phyloP scores from a whole-genome alignment of 139 green algal genomes.

The Chlamydomonas applanata region DNA sequence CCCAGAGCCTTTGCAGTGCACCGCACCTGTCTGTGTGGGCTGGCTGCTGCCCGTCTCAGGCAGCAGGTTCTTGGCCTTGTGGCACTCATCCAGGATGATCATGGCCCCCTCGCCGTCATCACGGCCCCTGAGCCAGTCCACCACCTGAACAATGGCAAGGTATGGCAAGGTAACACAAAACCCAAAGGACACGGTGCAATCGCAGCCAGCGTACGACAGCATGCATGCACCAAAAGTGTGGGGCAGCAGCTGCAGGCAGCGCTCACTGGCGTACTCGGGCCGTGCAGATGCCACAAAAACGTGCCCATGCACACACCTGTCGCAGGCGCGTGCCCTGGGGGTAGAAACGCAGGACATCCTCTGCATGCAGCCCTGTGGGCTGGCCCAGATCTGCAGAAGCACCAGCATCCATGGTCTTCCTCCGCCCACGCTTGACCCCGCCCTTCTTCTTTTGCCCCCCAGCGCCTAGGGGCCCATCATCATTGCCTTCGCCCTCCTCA shows the following conservation, averaged over 20 bases:
- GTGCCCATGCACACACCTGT: too few relatives aligned
- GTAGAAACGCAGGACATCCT: not conserved
- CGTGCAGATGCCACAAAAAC: too few relatives aligned
- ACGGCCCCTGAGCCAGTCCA: slow-evolving; percentile 61
- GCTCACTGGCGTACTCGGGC: too few relatives aligned
- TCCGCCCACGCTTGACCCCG: not conserved
- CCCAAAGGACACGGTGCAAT: too few relatives aligned
- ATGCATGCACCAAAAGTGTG: too few relatives aligned
- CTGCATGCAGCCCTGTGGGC: not conserved
- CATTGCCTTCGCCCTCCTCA: too few relatives aligned
- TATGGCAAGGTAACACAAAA: slow-evolving; percentile 52
- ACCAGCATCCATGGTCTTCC: not conserved
- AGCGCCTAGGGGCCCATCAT: too few relatives aligned
- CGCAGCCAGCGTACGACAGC: too few relatives aligned
- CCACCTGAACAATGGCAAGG: not conserved
- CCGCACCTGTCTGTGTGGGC: not conserved
- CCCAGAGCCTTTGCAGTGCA: not conserved
- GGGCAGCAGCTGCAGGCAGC: too few relatives aligned
- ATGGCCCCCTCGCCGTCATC: slow-evolving; percentile 1
- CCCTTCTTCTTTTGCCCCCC: not conserved
- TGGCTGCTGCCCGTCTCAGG: not conserved
- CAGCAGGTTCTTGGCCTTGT: slow-evolving; percentile 91
- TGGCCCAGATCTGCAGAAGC: not conserved
- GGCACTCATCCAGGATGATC: slow-evolving; percentile 66
- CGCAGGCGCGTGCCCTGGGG: slow-evolving; percentile 38